These are phyloP conservation scores for Candida neerlandica DNA, from an alignment of 1,139 yeast genomes.

Conservation along the genomic window DNA sequence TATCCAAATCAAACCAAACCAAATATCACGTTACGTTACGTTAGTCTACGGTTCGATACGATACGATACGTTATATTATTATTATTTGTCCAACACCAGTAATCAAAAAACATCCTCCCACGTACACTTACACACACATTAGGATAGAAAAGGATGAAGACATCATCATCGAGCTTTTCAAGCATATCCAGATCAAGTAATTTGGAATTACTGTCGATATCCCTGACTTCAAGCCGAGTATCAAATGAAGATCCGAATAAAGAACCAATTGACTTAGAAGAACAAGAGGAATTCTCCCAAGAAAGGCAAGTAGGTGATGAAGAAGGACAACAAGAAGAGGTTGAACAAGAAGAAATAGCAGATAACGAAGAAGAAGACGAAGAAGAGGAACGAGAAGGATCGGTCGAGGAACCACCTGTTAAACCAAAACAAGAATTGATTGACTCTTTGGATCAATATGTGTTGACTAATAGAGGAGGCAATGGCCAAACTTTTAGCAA, in stretches of 20 bases:
- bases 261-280: neutral
- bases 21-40: too few relatives aligned
- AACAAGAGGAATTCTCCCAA: neutral
- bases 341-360: neutral
- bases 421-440: constrained; percentile 11
- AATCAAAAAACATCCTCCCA: neutral
- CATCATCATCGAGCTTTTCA: constrained; percentile 10
- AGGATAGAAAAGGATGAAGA: constrained; percentile 1
- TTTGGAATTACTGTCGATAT: constrained; percentile 11
- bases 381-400: neutral
- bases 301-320: neutral
- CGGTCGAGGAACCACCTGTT: neutral
- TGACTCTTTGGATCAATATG: constrained; percentile 12
- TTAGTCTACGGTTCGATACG: too few relatives aligned
- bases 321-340: neutral
- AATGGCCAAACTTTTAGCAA: constrained; percentile 11
- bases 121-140: too few relatives aligned
- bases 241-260: constrained; percentile 5
- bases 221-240: constrained; percentile 12
- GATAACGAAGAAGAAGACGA: neutral
- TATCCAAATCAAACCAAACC: too few relatives aligned
- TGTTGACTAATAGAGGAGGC: constrained; percentile 11
- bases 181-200: constrained; percentile 13
- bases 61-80: too few relatives aligned
- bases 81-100: too few relatives aligned